Conservation (phyloP, 768 basidiomycete species). For the Amanita fuliginea region DNA sequence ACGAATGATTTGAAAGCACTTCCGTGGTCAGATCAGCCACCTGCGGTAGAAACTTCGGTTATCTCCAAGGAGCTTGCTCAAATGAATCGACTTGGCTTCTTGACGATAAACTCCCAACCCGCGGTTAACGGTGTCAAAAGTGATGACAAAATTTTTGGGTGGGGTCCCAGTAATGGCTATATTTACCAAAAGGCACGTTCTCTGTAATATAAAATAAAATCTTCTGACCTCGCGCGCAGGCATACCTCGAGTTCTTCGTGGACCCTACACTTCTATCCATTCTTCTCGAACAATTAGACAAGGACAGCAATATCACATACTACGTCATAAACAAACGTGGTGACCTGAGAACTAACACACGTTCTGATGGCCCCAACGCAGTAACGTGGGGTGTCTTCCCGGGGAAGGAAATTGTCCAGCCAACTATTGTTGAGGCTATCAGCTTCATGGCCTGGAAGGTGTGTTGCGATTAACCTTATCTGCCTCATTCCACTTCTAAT, state of each 20-base stretch:
- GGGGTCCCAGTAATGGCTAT: slow-evolving; percentile 91
- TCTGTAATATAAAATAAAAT: background rate
- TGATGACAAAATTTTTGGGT: slow-evolving; percentile 79
- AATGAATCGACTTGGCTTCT: slow-evolving; percentile 86
- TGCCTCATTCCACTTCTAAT: slow-evolving; percentile 3
- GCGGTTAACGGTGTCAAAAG: slow-evolving; percentile 86
- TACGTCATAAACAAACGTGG: slow-evolving; percentile 96
- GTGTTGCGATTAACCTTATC: slow-evolving; percentile 11
- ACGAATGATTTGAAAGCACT: slow-evolving; percentile 58
- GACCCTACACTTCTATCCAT: slow-evolving; percentile 59
- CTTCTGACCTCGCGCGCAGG: slow-evolving; percentile 31
- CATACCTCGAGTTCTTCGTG: slow-evolving; percentile 95
- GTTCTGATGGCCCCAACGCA: slow-evolving; percentile 94
- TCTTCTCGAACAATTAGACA: slow-evolving; percentile 74
- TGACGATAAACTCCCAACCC: slow-evolving; percentile 96
- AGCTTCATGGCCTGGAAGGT: slow-evolving; percentile 99
- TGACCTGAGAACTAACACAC: slow-evolving; percentile 89
- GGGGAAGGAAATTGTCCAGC: slow-evolving; percentile 92
- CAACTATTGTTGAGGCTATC: slow-evolving; percentile 93
- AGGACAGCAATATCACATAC: slow-evolving; percentile 85
- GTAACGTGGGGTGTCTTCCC: slow-evolving; percentile 99
- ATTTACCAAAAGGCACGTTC: slow-evolving; percentile 82
- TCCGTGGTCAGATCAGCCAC: slow-evolving; percentile 93
- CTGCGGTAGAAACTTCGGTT: slow-evolving; percentile 70
- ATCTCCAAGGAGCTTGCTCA: slow-evolving; percentile 72